These are phyloP conservation scores for Scutellaria barbata DNA, from an alignment of 257 asterid genomes.

Conservation along the genomic window DNA sequence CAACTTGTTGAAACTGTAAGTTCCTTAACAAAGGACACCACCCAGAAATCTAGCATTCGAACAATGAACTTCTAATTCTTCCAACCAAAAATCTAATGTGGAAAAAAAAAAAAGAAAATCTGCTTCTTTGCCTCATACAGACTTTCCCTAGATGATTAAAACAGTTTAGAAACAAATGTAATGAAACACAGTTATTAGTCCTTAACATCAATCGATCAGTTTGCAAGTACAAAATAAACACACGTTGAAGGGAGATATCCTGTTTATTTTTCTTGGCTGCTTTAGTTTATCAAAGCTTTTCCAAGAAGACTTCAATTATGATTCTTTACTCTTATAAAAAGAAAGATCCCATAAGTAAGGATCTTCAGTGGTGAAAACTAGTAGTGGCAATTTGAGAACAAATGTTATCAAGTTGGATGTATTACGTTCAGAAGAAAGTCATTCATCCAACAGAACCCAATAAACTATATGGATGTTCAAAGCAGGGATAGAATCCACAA, in stretches of 20 bases:
- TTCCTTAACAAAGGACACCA: not conserved
- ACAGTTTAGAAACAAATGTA: not conserved
- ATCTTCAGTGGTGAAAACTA: not conserved
- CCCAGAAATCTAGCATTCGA: slow-evolving; percentile 1
- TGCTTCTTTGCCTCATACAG: not conserved
- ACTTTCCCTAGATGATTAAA: not conserved
- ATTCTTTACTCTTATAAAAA: not conserved
- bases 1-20: slow-evolving; percentile 14
- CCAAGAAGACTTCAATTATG: not conserved
- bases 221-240: not conserved
- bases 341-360: not conserved
- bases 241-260: not conserved
- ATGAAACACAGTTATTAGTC: not conserved
- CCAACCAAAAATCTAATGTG: not conserved
- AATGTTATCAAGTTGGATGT: not conserved
- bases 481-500: not conserved
- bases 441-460: slow-evolving; percentile 6
- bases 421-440: not conserved
- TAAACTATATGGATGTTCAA: not conserved
- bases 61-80: not conserved
- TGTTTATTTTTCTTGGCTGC: too few species aligned
- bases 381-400: not conserved
- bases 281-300: not conserved
- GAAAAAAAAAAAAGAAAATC: not conserved
- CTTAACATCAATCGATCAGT: not conserved